Evolutionary conservation across 306 rosid genomes (phyloP).

Genomic region (Benincasa hispida): DNA sequence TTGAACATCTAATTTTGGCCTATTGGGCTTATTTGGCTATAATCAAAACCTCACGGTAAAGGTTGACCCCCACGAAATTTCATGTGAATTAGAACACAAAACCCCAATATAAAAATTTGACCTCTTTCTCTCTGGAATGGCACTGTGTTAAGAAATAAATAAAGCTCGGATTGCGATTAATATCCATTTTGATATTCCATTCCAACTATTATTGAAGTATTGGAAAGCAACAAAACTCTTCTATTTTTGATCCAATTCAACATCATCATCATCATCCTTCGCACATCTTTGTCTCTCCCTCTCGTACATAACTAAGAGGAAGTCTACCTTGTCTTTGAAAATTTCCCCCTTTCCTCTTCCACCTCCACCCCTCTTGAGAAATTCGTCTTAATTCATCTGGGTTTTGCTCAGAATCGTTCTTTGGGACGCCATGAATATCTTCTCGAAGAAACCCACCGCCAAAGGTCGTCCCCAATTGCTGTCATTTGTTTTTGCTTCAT

Average conservation of each 20-base stretch:
- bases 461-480: slow-evolving; percentile 48
- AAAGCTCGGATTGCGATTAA: neutral
- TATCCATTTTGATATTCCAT: neutral
- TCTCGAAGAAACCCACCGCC: slow-evolving; percentile 83
- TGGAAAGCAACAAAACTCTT: neutral
- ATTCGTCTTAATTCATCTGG: neutral
- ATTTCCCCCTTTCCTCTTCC: neutral
- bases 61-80: neutral
- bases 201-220: neutral
- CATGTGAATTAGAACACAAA: neutral
- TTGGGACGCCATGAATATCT: slow-evolving; percentile 51
- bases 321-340: neutral
- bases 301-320: neutral
- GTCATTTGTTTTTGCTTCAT: neutral
- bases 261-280: neutral
- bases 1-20: no score
- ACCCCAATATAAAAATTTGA: neutral
- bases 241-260: neutral
- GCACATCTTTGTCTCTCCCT: neutral
- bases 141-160: neutral
- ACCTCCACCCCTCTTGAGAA: neutral
- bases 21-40: neutral
- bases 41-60: neutral
- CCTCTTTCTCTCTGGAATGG: neutral
- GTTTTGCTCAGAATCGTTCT: neutral